phyloP scores from a whole-genome alignment of 257 asterid genomes.

The Primulina tabacum region DNA sequence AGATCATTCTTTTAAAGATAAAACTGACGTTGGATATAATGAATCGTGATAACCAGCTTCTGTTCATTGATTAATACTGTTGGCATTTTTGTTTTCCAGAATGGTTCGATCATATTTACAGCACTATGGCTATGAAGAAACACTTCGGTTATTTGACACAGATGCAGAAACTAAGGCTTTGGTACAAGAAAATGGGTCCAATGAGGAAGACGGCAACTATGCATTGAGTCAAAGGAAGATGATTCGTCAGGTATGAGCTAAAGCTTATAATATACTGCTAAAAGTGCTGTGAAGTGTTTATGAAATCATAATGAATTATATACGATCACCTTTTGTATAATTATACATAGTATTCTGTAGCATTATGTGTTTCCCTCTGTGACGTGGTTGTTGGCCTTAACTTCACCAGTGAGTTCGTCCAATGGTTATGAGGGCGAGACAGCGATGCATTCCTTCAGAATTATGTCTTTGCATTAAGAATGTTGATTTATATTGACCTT shows the following conservation, averaged over 20 bases:
- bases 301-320: no score
- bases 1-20: no score
- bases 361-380: no score
- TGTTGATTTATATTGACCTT: not conserved
- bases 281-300: not conserved
- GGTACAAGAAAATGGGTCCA: slow-evolving; percentile 50
- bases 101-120: slow-evolving; percentile 84
- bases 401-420: no score
- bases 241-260: slow-evolving; percentile 76
- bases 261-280: slow-evolving; percentile 22
- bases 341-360: no score
- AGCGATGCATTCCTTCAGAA: no score
- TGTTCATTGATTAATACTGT: slow-evolving; percentile 3
- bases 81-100: slow-evolving; percentile 42
- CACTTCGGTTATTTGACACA: slow-evolving; percentile 59
- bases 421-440: no score
- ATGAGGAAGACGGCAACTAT: slow-evolving; percentile 39
- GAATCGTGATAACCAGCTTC: not conserved
- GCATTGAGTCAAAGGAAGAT: slow-evolving; percentile 60
- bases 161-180: slow-evolving; percentile 56
- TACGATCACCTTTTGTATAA: no score
- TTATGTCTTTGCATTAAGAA: not conserved
- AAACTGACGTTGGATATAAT: no score
- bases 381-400: no score
- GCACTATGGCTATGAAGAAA: slow-evolving; percentile 89